Conservation (phyloP, 805 yeast genomes). For the Torulaspora maleeae region DNA sequence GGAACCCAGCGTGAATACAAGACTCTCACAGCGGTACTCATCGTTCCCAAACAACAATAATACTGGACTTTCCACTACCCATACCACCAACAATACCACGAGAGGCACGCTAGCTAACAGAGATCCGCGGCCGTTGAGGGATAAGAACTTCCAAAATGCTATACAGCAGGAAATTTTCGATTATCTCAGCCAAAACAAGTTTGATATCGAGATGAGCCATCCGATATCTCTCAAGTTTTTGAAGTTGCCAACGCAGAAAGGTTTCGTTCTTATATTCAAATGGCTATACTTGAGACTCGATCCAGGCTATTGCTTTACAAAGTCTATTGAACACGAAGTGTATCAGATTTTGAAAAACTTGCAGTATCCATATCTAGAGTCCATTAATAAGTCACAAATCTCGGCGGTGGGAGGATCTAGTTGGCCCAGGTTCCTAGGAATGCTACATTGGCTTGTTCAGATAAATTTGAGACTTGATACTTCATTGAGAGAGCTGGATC, state of each 20-base stretch:
- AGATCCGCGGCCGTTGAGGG: constrained; percentile 79
- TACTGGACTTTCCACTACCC: not conserved
- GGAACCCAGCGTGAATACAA: constrained; percentile 11
- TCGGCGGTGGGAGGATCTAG: constrained; percentile 87
- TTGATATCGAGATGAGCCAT: constrained; percentile 71
- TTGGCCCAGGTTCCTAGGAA: constrained; percentile 80
- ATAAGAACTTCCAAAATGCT: constrained; percentile 57
- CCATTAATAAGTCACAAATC: constrained; percentile 77
- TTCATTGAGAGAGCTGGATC: constrained; percentile 21
- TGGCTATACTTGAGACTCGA: constrained; percentile 74
- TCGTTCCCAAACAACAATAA: constrained; percentile 9
- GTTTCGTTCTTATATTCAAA: constrained; percentile 70
- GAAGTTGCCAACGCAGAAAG: constrained; percentile 79
- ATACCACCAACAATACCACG: constrained; percentile 5
- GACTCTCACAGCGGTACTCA: constrained; percentile 21
- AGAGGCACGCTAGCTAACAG: constrained; percentile 16
- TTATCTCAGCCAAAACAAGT: constrained; percentile 57
- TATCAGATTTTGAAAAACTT: constrained; percentile 58
- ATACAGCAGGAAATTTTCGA: constrained; percentile 66
- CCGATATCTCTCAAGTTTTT: constrained; percentile 61
- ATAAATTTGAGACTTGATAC: constrained; percentile 44
- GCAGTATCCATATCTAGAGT: constrained; percentile 74
- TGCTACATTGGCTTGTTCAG: constrained; percentile 76
- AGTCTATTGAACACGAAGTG: constrained; percentile 71
- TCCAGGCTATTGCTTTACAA: constrained; percentile 67